phyloP scores from a whole-genome alignment of 2,329 filamentous ascomycete species.

The Leptodontidium sp. region DNA sequence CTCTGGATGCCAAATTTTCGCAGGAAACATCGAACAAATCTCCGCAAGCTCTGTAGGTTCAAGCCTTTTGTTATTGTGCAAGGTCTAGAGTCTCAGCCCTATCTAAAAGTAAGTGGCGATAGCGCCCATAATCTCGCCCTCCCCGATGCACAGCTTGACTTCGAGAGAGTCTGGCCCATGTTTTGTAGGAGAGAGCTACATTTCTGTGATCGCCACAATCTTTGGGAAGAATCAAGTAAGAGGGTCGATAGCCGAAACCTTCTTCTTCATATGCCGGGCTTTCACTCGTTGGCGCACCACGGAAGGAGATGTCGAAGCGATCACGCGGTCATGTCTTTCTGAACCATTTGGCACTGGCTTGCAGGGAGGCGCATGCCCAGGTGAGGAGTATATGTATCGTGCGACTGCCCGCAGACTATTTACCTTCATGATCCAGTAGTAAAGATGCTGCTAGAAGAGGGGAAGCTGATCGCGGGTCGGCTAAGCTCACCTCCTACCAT shows the following conservation, averaged over 20 bases:
- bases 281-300: not conserved
- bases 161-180: not conserved
- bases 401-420: not conserved
- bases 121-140: not conserved
- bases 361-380: conserved; percentile 5
- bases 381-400: not conserved
- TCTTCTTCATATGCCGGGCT: not conserved
- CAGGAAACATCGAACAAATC: not conserved
- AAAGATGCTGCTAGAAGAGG: not conserved
- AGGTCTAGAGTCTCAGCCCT: conserved; percentile 9
- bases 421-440: not conserved
- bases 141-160: not conserved
- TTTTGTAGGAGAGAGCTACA: not conserved
- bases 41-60: not conserved
- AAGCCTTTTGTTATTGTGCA: not conserved
- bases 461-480: conserved; percentile 11
- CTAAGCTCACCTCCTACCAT: not conserved
- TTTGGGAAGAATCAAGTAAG: not conserved
- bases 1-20: not conserved
- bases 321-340: not conserved
- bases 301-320: not conserved
- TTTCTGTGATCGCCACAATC: not conserved
- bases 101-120: not conserved
- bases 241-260: not conserved
- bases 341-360: conserved; percentile 2